These are phyloP conservation scores for Ascochyta fabae DNA, from an alignment of 2,329 filamentous ascomycete genomes.

Conservation along the genomic window DNA sequence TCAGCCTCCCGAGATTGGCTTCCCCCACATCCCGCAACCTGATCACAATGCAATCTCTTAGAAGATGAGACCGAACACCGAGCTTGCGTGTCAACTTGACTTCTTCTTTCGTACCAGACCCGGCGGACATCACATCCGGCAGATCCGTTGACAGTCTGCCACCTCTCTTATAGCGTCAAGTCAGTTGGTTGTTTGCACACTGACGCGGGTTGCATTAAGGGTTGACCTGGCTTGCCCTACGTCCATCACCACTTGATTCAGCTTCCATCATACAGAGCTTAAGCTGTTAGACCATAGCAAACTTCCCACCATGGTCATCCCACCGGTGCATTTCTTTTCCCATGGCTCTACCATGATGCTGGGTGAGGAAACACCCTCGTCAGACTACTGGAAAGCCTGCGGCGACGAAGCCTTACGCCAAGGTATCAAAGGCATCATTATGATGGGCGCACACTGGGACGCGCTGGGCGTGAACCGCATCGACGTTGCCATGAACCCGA, in stretches of 20 bases:
- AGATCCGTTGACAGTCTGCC: background rate
- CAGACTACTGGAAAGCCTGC: conserved; percentile 69
- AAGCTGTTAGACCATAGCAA: background rate
- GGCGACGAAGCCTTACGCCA: conserved; percentile 67
- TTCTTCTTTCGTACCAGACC: background rate
- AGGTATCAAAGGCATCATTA: conserved; percentile 67
- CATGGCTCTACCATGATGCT: conserved; percentile 77
- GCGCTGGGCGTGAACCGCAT: conserved; percentile 60
- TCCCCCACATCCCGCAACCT: conserved; percentile 21
- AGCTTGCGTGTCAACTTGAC: background rate
- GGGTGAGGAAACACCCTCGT: conserved; percentile 67
- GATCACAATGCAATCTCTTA: too few relatives aligned
- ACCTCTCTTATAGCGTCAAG: background rate
- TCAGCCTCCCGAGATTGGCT: background rate
- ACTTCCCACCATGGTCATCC: conserved; percentile 36
- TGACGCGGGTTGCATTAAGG: too few relatives aligned
- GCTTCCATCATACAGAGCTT: background rate
- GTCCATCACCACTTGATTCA: background rate
- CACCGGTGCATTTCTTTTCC: conserved; percentile 71
- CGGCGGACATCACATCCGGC: background rate
- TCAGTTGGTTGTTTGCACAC: background rate
- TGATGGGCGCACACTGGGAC: conserved; percentile 76
- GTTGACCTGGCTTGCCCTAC: background rate
- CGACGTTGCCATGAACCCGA: conserved; percentile 66
- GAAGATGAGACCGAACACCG: conserved; percentile 3